Conservation (phyloP, 192 early-diverging fungal genomes). For the Coemansia sp. region DNA sequence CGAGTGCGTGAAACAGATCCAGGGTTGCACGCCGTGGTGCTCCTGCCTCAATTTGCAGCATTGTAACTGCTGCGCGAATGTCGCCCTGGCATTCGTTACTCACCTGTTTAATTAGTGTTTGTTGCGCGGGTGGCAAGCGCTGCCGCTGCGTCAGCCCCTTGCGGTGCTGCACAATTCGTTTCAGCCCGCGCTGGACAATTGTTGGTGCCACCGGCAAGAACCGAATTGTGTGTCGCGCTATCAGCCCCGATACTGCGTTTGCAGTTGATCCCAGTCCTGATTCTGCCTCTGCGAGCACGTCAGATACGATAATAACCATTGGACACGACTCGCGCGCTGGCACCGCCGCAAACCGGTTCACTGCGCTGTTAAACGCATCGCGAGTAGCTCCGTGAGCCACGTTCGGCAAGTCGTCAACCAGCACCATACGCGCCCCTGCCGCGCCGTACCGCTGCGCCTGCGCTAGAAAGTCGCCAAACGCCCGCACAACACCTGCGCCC, state of each 20-base stretch:
- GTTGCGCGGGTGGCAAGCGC: neutral
- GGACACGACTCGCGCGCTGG: slow-evolving; percentile 39
- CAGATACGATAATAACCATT: slow-evolving; percentile 48
- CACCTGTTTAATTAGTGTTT: neutral
- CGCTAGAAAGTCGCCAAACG: slow-evolving; percentile 57
- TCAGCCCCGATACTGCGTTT: slow-evolving; percentile 8
- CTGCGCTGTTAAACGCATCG: slow-evolving; percentile 54
- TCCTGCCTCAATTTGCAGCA: slow-evolving; percentile 46
- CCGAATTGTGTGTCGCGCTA: slow-evolving; percentile 39
- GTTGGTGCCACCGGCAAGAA: slow-evolving; percentile 68
- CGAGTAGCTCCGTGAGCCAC: slow-evolving; percentile 52
- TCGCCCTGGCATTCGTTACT: slow-evolving; percentile 58
- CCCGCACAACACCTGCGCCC: slow-evolving; percentile 46
- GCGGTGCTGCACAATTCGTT: slow-evolving; percentile 40
- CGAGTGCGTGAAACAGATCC: slow-evolving; percentile 63
- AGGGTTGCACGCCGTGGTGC: slow-evolving; percentile 34
- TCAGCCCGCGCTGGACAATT: slow-evolving; percentile 60
- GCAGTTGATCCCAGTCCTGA: slow-evolving; percentile 30
- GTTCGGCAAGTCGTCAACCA: slow-evolving; percentile 64
- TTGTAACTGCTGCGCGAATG: slow-evolving; percentile 59
- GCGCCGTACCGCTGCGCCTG: slow-evolving; percentile 55
- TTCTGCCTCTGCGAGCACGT: slow-evolving; percentile 37
- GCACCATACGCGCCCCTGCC: slow-evolving; percentile 28
- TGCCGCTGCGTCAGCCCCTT: slow-evolving; percentile 1
- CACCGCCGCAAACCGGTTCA: slow-evolving; percentile 38